Conservation (phyloP, 148 eudicot species). For the Nyssa sinensis region DNA sequence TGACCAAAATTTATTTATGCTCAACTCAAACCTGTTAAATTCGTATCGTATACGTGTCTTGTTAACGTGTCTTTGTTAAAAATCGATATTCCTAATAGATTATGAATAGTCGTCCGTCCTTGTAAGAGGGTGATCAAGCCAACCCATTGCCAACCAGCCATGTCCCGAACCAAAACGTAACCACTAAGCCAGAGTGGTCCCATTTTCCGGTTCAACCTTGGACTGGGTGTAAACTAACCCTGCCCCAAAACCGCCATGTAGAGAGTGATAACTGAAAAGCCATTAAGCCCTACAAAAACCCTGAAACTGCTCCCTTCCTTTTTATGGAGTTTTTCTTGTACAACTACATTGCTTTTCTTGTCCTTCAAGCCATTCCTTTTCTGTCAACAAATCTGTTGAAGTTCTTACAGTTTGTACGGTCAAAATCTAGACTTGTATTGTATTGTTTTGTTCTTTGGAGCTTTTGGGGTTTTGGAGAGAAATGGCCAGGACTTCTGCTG, state of each 20-base stretch:
- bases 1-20: too few relatives aligned
- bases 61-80: too few relatives aligned
- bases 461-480: background rate
- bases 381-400: background rate
- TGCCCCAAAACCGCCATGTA: conserved; percentile 9
- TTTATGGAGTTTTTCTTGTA: background rate
- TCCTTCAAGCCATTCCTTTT: conserved; percentile 31
- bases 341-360: conserved; percentile 27
- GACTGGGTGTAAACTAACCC: background rate
- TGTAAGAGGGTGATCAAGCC: too few relatives aligned
- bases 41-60: too few relatives aligned
- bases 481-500: conserved; percentile 51
- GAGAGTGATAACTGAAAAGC: background rate
- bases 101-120: too few relatives aligned
- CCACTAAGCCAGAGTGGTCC: too few relatives aligned
- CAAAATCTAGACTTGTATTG: background rate
- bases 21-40: too few relatives aligned
- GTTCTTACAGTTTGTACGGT: background rate
- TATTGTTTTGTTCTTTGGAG: background rate
- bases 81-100: too few relatives aligned
- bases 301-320: conserved; percentile 18
- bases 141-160: too few relatives aligned
- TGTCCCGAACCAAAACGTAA: too few relatives aligned
- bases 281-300: conserved; percentile 64
- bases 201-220: background rate